These are phyloP conservation scores for Blastocystis sp. DNA, from an alignment of 352 stramenopile genomes.

Conservation along the genomic window DNA sequence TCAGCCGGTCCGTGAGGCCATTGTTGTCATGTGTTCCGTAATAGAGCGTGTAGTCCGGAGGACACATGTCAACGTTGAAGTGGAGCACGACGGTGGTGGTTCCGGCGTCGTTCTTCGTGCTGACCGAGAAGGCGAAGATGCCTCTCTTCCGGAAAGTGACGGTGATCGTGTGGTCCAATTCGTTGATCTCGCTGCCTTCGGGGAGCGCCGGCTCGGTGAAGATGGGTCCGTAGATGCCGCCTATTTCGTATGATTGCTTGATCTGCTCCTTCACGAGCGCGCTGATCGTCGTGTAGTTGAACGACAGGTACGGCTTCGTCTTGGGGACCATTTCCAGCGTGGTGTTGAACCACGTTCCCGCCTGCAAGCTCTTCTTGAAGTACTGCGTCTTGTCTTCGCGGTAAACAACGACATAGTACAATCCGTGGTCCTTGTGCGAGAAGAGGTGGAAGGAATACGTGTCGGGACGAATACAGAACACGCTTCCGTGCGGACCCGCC, in stretches of 20 bases:
- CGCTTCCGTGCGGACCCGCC: neutral
- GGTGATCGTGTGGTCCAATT: neutral
- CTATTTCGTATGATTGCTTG: neutral
- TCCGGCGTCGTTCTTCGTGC: conserved; percentile 10
- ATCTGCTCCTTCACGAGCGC: neutral
- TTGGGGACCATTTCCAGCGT: conserved; percentile 10
- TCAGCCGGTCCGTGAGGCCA: neutral
- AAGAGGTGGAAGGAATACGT: neutral
- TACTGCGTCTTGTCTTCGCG: neutral
- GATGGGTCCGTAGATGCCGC: neutral
- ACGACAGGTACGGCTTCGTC: neutral
- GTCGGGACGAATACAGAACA: neutral
- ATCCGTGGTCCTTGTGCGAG: neutral
- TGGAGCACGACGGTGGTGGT: neutral
- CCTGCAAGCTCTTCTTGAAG: neutral
- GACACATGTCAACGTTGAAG: neutral
- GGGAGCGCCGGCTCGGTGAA: neutral
- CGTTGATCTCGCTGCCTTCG: neutral
- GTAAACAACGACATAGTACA: neutral
- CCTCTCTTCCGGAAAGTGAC: neutral
- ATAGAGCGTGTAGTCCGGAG: neutral
- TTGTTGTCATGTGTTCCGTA: neutral
- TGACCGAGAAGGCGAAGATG: neutral
- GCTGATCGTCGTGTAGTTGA: neutral
- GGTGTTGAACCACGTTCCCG: conserved; percentile 27